These are phyloP conservation scores for Kwoniella shandongensis DNA, from an alignment of 768 basidiomycete species.

Conservation along the genomic window DNA sequence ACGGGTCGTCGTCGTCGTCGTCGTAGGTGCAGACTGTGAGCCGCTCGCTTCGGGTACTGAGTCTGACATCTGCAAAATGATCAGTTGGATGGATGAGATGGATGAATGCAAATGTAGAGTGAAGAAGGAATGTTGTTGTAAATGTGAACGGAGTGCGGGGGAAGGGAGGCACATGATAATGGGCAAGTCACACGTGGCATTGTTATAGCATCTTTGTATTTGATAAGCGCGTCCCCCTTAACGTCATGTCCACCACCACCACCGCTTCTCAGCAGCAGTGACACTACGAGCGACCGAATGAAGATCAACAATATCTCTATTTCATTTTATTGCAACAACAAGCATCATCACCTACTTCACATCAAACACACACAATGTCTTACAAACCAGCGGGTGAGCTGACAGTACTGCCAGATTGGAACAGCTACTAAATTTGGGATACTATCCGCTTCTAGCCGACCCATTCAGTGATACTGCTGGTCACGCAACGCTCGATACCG, in stretches of 20 bases:
- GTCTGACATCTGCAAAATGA: constrained; percentile 5
- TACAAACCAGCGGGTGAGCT: constrained; percentile 15
- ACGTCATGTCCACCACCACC: too few species aligned
- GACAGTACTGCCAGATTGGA: too few species aligned
- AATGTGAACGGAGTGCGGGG: neutral
- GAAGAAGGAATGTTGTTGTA: too few species aligned
- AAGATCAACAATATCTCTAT: too few species aligned
- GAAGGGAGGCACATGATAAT: neutral
- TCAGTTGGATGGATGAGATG: too few species aligned
- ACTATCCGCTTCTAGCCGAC: constrained; percentile 14
- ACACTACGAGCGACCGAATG: too few species aligned
- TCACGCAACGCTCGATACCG: constrained; percentile 37
- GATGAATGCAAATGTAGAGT: neutral
- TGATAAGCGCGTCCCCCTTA: too few species aligned
- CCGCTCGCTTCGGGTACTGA: constrained; percentile 5
- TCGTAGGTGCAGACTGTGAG: neutral
- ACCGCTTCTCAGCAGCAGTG: too few species aligned
- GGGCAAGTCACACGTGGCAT: too few species aligned
- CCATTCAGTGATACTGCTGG: constrained; percentile 28
- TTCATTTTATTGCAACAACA: constrained; percentile 3
- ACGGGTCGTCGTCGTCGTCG: neutral
- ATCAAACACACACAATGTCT: constrained; percentile 5
- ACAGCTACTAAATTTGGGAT: neutral
- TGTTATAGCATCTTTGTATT: too few species aligned
- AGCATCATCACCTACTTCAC: neutral